phyloP scores from a whole-genome alignment of 371 early-diverging fungal genomes.

The Circinella minor region DNA sequence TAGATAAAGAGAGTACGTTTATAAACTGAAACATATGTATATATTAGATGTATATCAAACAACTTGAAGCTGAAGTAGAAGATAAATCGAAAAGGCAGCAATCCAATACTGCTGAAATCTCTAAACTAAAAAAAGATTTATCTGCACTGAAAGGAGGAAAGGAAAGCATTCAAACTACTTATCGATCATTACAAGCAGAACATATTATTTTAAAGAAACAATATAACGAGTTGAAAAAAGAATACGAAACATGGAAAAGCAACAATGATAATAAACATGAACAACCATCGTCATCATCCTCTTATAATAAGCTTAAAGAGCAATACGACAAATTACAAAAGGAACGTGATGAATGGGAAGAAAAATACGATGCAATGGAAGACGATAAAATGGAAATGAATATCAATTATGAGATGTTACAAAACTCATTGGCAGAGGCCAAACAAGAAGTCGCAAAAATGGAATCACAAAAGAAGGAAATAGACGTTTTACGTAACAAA shows the following conservation, averaged over 20 bases:
- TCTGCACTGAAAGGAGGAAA: background rate
- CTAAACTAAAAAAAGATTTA: background rate
- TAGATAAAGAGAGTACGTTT: background rate
- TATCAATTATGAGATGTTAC: conserved; percentile 4
- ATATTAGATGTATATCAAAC: conserved; percentile 1
- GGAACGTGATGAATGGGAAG: background rate
- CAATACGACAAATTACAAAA: background rate
- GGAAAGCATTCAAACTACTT: background rate
- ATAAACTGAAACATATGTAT: background rate
- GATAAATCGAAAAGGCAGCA: background rate
- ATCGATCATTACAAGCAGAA: background rate
- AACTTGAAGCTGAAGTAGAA: background rate
- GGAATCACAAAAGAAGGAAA: background rate
- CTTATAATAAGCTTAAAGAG: background rate
- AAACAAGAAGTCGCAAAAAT: conserved; percentile 1
- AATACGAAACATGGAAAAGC: background rate
- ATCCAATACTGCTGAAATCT: background rate
- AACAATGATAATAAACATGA: background rate
- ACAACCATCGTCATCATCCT: no score
- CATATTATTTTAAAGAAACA: background rate
- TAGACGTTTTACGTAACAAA: no score
- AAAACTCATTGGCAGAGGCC: background rate
- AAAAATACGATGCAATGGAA: background rate
- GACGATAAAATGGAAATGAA: background rate
- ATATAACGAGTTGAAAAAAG: background rate